These are phyloP conservation scores for Schizochytrium sp. DNA, from an alignment of 108 stramenopile genomes.

Conservation along the genomic window DNA sequence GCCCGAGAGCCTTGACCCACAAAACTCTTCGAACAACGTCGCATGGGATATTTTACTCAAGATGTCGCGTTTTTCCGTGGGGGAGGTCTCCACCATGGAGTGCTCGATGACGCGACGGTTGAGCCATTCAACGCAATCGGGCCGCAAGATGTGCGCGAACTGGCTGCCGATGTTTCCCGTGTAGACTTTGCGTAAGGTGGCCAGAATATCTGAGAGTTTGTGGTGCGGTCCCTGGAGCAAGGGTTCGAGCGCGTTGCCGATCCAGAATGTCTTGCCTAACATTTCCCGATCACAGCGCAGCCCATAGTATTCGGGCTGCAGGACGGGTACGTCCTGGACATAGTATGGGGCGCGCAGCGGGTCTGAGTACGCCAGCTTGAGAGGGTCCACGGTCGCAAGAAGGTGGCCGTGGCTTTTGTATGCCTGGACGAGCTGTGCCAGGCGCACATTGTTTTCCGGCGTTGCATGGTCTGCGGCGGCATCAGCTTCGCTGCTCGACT, in stretches of 20 bases:
- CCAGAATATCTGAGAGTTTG: background rate
- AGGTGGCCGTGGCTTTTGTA: constrained; percentile 91
- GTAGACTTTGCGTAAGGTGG: constrained; percentile 63
- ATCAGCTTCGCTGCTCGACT: no score
- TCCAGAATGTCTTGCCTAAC: constrained; percentile 66
- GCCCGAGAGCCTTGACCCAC: constrained; percentile 91
- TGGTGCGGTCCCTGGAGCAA: background rate
- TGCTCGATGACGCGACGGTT: constrained; percentile 27
- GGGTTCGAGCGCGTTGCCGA: background rate
- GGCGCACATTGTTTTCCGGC: constrained; percentile 30
- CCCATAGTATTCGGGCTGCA: constrained; percentile 25
- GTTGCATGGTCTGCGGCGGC: background rate
- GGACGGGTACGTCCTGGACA: background rate
- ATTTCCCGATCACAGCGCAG: constrained; percentile 34
- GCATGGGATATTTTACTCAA: constrained; percentile 81
- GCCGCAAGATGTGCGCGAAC: constrained; percentile 89
- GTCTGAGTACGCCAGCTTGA: constrained; percentile 47
- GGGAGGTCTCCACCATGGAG: constrained; percentile 34
- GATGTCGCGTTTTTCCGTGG: constrained; percentile 79
- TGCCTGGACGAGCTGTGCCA: constrained; percentile 77
- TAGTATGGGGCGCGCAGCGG: constrained; percentile 11
- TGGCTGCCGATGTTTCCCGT: constrained; percentile 86
- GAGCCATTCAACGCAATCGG: constrained; percentile 35
- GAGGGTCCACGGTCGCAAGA: constrained; percentile 84
- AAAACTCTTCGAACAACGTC: constrained; percentile 92